Base-by-base conservation (phyloP, 441 rosid genomes). In the Rhodomyrtus psidioides region DNA sequence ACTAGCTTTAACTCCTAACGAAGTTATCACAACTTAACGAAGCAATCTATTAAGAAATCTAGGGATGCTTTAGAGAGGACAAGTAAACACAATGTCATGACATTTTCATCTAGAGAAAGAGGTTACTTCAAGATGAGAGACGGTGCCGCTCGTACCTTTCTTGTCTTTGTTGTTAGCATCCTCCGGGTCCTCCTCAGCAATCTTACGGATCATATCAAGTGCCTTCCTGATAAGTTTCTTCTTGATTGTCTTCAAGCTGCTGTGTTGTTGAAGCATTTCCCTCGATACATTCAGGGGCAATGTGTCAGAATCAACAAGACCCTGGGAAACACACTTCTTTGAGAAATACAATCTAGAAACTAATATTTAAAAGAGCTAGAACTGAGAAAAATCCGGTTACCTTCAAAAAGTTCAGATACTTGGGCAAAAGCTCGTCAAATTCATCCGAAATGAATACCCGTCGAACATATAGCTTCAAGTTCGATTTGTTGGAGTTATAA, bases 221-320 rank as follows among this genome's bases (percentile, higher is more conserved):
- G 99, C 99, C 92, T 96, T 96, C 54, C 98, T 90, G 87, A 96
- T 95, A 86, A 96, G 97, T 89, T 97, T 97, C 93, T 97, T 97
- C 93, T 97, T 97, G 82, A 96, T 97, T 85, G 98, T 96, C 92
- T 95, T 97, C 89, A 97, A 92, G 89, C 98, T 97, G 90, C 93
- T 92, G 88, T 97, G 98, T 85, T 94, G 96, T 92, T 97, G 98
- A 85, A 96, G 99, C 99, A 97, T 97, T 91, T 97, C 99, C 86
- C 98, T 89, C 53, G 98, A 97, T 62, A 97, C 98, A 86, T 96
- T 96, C 51, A 96, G 96, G 24, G 98, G 99, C 83, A 96, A 89
- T 46, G 99, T 94, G 89, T 96, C 99, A 6, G 98, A 97, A 92
- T 97, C 99, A 90, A 97, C 97, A 79, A 97, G 98, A 91, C 99